Evolutionary conservation across 805 yeast species (phyloP), one percentile per base, ranked within the genome.

Genomic region (Myxozyma vanderwaltii): DNA sequence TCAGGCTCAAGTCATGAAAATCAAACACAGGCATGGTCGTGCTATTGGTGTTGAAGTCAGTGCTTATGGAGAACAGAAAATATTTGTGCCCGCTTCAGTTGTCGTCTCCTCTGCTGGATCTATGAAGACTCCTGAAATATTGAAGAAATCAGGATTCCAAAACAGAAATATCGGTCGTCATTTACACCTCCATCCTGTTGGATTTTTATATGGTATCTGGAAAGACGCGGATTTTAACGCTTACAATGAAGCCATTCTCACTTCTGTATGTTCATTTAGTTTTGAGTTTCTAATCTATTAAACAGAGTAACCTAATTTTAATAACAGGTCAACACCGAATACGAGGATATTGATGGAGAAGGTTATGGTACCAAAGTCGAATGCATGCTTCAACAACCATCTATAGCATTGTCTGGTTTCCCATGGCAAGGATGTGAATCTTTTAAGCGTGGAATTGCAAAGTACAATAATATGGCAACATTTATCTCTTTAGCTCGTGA

Each of bases 351-450:
- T 35, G 85, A 82, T 64, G 84, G 84, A 1, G 70, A 75, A 54
- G 79, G 74, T 3, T 83, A 81, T 65, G 86, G 86, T 1, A 78
- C 82, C 8, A 79, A 76, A 68, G 75, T 82, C 55, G 86, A 82
- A 69, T 74, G 83, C 2, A 57, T 79, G 27, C 71, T 78, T 44
- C 82, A 79, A 63, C 68, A 74, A n/a, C 85, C 85, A 2, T 68
- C 65, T 36, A 48, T 80, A 23, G 72, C 74, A 46, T 53, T 71
- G n/a, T 68, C 68, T 17, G 79, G 75, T 61, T 35, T 74, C 8
- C 84, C 85, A 1, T 81, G 81, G 80, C 49, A 66, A 5, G 65
- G 72, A 1, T 75, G 79, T 35, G 70, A 71, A 35, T 69, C 71
- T 29, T 63, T 67, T 26, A 72, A 82, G 54, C 61, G 68, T 51